These are phyloP conservation scores for Leccinum fibrillosum DNA, from an alignment of 768 basidiomycete genomes.

Conservation along the genomic window DNA sequence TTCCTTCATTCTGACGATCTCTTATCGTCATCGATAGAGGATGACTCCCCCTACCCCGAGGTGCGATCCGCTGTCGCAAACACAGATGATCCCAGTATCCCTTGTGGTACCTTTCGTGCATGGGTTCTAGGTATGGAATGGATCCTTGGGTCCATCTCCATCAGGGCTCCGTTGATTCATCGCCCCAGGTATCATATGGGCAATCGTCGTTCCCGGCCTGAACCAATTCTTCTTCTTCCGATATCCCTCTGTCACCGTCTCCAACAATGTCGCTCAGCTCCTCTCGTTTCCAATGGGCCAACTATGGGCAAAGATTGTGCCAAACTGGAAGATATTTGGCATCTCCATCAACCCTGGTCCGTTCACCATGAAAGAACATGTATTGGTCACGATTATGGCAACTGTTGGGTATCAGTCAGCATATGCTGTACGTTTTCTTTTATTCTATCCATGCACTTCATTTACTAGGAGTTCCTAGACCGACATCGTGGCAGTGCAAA, in stretches of 20 bases:
- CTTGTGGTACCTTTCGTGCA: conserved; percentile 55
- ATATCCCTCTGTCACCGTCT: conserved; percentile 47
- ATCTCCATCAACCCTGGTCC: conserved; percentile 69
- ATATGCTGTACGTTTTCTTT: conserved; percentile 15
- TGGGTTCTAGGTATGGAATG: conserved; percentile 48
- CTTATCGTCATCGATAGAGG: conserved; percentile 34
- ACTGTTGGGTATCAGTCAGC: conserved; percentile 37
- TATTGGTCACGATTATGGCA: conserved; percentile 71
- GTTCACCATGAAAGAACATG: conserved; percentile 73
- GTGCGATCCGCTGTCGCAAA: conserved; percentile 76
- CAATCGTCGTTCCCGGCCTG: conserved; percentile 64
- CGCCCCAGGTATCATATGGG: conserved; percentile 41
- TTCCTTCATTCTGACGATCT: conserved; percentile 11
- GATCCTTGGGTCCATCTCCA: background rate
- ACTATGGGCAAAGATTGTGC: conserved; percentile 54
- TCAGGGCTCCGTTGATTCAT: background rate
- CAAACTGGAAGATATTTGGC: conserved; percentile 52
- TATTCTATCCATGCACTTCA: background rate
- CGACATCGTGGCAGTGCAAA: conserved; percentile 71
- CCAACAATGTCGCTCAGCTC: conserved; percentile 66
- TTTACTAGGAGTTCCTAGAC: conserved; percentile 34
- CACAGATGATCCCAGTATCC: conserved; percentile 66
- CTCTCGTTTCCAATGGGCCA: conserved; percentile 69
- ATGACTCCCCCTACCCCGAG: conserved; percentile 85
- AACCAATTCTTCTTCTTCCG: conserved; percentile 80